Evolutionary conservation across 495 filamentous ascomycete genomes (phyloP).

Genomic region (Aspergillus incahuasiensis): DNA sequence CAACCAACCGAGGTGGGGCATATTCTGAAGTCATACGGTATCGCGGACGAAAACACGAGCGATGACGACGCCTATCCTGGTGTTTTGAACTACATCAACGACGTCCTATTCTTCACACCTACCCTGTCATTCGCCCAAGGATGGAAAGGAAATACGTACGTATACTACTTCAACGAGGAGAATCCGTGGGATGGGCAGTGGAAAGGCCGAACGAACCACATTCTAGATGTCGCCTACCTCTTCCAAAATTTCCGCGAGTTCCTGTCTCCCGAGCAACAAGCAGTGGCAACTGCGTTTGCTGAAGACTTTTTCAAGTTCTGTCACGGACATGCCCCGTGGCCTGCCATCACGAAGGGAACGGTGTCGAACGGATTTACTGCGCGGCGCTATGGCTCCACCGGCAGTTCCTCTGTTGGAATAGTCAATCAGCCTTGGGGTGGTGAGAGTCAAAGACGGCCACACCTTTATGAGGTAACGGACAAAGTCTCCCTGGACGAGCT

Average conservation of each 20-base stretch:
- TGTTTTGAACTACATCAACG: constrained; percentile 35
- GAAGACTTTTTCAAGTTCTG: constrained; percentile 43
- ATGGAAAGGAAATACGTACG: constrained; percentile 36
- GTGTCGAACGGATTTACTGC: constrained; percentile 21
- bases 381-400: constrained; percentile 25
- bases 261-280: constrained; percentile 26
- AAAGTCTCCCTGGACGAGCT: constrained; percentile 24
- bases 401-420: constrained; percentile 3
- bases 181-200: constrained; percentile 47
- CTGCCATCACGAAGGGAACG: constrained; percentile 18
- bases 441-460: constrained; percentile 20
- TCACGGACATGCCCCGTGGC: constrained; percentile 36
- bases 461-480: constrained; percentile 19
- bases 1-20: constrained; percentile 17
- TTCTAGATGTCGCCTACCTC: constrained; percentile 44
- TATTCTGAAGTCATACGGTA: constrained; percentile 30
- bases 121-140: constrained; percentile 23
- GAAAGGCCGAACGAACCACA: constrained; percentile 37
- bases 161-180: constrained; percentile 46
- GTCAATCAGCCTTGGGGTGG: constrained; percentile 19
- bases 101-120: constrained; percentile 38
- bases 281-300: constrained; percentile 30
- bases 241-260: constrained; percentile 44
- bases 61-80: constrained; percentile 30
- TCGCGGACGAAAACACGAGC: constrained; percentile 18